These are phyloP conservation scores for Candida chilensis DNA, from an alignment of 805 yeast genomes.

Conservation along the genomic window DNA sequence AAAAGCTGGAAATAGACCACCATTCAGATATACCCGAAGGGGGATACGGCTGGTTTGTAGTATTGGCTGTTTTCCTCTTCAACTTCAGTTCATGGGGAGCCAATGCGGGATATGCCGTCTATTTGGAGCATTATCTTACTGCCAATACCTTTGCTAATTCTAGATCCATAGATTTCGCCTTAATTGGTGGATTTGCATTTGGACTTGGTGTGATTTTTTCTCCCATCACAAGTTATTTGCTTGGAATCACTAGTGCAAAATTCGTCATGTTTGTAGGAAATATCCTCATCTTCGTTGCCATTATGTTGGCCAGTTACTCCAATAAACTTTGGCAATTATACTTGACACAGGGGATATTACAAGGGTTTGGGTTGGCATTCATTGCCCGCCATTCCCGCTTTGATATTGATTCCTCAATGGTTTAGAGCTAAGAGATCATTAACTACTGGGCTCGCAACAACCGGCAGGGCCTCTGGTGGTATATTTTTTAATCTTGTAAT, in stretches of 20 bases:
- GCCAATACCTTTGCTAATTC: conserved; percentile 21
- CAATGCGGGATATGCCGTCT: conserved; percentile 28
- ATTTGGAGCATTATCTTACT: conserved; percentile 21
- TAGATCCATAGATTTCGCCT: conserved; percentile 21
- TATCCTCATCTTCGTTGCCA: conserved; percentile 19
- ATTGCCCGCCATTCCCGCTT: conserved; percentile 46
- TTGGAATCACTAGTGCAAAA: conserved; percentile 18
- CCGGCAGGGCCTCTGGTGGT: conserved; percentile 49
- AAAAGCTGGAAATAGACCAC: too few species aligned
- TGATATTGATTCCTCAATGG: conserved; percentile 61
- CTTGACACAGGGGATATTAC: conserved; percentile 28
- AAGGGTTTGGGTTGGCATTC: conserved; percentile 31
- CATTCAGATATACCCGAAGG: conserved; percentile 40
- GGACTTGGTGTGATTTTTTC: conserved; percentile 19
- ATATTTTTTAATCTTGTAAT: conserved; percentile 37
- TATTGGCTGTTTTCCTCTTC: conserved; percentile 16
- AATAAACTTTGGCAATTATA: conserved; percentile 25
- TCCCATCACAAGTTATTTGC: conserved; percentile 19
- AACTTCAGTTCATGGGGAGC: conserved; percentile 29
- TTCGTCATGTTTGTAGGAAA: conserved; percentile 18
- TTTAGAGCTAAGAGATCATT: conserved; percentile 53
- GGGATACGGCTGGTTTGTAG: conserved; percentile 37
- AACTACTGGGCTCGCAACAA: conserved; percentile 35
- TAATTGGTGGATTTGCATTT: conserved; percentile 28
- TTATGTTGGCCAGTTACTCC: conserved; percentile 24